Percentiles rank a stretch among this genome's conserved stretches.
phyloP scores from a whole-genome alignment of 164 flowering plant genomes.

The Vitis amurensis region DNA sequence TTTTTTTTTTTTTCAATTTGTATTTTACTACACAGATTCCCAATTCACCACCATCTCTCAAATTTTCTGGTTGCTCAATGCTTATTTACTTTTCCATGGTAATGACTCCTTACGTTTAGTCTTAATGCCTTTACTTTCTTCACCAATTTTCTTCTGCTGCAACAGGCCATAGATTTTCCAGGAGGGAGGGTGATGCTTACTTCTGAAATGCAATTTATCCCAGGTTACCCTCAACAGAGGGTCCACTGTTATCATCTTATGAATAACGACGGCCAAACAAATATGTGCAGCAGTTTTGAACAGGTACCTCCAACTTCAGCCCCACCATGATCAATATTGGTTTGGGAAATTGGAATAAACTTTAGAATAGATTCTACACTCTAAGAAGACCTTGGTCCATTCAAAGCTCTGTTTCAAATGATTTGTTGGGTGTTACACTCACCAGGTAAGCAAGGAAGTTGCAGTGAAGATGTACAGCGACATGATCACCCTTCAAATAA shows the following conservation, averaged over 20 bases:
- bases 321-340: too few relatives aligned
- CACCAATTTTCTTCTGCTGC: neutral
- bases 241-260: slow-evolving; percentile 53
- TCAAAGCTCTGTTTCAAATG: neutral
- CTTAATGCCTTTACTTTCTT: neutral
- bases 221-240: slow-evolving; percentile 26
- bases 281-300: slow-evolving; percentile 6
- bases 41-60: too few relatives aligned
- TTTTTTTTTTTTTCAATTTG: too few relatives aligned
- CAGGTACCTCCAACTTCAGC: slow-evolving; percentile 23
- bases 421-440: neutral
- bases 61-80: too few relatives aligned
- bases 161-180: slow-evolving; percentile 55
- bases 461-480: slow-evolving; percentile 63
- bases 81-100: too few relatives aligned
- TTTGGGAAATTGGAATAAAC: too few relatives aligned
- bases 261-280: slow-evolving; percentile 34
- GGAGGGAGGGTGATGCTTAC: slow-evolving; percentile 48
- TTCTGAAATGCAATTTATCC: slow-evolving; percentile 35
- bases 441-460: slow-evolving; percentile 56
- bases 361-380: too few relatives aligned
- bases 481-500: slow-evolving; percentile 76
- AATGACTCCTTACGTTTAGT: too few relatives aligned
- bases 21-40: too few relatives aligned
- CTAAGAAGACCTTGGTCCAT: too few relatives aligned